Evolutionary conservation across 768 basidiomycete species (phyloP), one percentile per base, ranked within the genome.

Genomic region (Tylopilus balloui): DNA sequence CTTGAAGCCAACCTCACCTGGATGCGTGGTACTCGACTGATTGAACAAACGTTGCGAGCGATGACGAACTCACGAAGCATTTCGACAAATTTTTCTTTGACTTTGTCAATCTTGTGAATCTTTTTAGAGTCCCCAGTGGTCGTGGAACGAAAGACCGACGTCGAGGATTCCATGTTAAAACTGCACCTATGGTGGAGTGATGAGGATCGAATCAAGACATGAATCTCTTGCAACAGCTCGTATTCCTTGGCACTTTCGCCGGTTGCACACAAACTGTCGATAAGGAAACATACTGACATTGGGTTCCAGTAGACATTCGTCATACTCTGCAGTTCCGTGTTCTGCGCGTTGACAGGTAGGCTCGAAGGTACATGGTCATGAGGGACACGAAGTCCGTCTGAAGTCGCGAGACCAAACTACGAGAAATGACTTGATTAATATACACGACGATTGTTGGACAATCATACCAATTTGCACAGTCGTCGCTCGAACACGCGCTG

Each of bases 61-160:
- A 24, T 1, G 24, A 19, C 12, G 3, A 2, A 48, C 57, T 29
- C 9, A 57, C 51, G 48, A 14, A 58, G 46, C 51, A 55, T 57
- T 0, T 27, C 27, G 3, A 52, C 15, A 1, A 48, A 40, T 25
- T 10, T 42, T 12, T 45, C 2, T 12, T 45, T 52, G 36, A 58
- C 50, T 19, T 20, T 15, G 7, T 52, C 36, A 2, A 52, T 44
- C 41, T 31, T 55, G 4, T 27, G 41, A 1, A 13, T 41, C 21
- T 43, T 49, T n/a, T 25, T 36, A 6, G 4, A 2, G 11, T 45
- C 31, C 0, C 8, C 5, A 3, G 20, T 44, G 12, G 28, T 6
- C 13, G 32, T 20, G 1, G 19, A 43, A 34, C 31, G 35, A 15
- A 51, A 41, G 0, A 45, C 6, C 1, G 42, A 34, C 0, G 29